Conservation (phyloP, 2,329 filamentous ascomycete genomes). For the Talaromyces pinophilus region DNA sequence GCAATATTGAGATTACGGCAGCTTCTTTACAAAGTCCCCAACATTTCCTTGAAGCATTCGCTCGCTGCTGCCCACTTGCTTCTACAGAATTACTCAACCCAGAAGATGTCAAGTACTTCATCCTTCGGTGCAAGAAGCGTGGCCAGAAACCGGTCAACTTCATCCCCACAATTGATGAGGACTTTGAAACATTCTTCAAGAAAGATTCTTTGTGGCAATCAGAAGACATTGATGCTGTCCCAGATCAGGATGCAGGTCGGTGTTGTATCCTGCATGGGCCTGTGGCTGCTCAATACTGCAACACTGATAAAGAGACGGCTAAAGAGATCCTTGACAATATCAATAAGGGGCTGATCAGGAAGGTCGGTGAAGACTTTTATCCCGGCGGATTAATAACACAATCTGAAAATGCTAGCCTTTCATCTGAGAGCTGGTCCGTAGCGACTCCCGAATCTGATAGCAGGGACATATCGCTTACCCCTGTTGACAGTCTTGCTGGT, state of each 20-base stretch:
- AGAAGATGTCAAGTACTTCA: slow-evolving; percentile 62
- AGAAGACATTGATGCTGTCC: slow-evolving; percentile 92
- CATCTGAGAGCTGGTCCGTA: background rate
- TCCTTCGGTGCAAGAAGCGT: slow-evolving; percentile 85
- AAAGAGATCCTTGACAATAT: slow-evolving; percentile 91
- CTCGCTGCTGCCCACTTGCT: background rate
- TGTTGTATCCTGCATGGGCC: slow-evolving; percentile 98
- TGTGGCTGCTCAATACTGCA: slow-evolving; percentile 88
- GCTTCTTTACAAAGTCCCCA: background rate
- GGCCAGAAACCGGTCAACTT: slow-evolving; percentile 97
- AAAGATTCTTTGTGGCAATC: slow-evolving; percentile 99
- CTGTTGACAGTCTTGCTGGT: slow-evolving; percentile 3
- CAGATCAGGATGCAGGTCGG: slow-evolving; percentile 90
- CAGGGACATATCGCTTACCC: background rate
- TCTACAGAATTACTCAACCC: background rate
- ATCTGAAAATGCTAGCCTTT: slow-evolving; percentile 1
- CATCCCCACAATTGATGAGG: slow-evolving; percentile 87
- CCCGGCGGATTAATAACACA: background rate
- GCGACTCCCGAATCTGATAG: slow-evolving; percentile 1
- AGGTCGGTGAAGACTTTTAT: background rate
- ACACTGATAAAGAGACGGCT: slow-evolving; percentile 84
- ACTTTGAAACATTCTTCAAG: slow-evolving; percentile 99
- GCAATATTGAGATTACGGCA: background rate
- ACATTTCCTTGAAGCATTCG: background rate
- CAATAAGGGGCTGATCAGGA: slow-evolving; percentile 56